Conservation (phyloP, 140 eudicot genomes). For the Cichorium intybus region DNA sequence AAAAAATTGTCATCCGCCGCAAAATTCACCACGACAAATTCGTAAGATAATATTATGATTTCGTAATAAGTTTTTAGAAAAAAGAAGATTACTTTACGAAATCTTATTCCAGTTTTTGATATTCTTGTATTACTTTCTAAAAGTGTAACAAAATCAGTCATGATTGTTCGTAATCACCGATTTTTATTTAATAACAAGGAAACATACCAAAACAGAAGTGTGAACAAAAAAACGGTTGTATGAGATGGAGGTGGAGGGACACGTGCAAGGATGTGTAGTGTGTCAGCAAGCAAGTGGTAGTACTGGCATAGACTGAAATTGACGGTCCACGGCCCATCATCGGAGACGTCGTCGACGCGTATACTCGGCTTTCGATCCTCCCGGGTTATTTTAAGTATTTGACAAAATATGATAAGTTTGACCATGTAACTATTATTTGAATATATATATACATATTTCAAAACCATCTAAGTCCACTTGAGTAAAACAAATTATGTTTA, state of each 20-base stretch:
- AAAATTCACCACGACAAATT: too few relatives aligned
- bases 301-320: slow-evolving; percentile 4
- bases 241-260: neutral
- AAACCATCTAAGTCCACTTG: neutral
- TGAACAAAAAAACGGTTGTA: neutral
- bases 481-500: neutral
- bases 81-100: too few relatives aligned
- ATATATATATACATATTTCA: neutral
- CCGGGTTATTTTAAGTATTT: neutral
- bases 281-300: neutral
- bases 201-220: neutral
- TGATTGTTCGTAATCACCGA: neutral
- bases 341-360: slow-evolving; percentile 27
- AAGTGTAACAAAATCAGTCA: neutral
- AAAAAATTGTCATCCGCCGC: too few relatives aligned
- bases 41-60: too few relatives aligned
- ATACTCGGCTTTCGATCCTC: slow-evolving; percentile 17
- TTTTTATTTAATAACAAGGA: neutral
- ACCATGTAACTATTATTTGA: neutral
- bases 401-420: neutral
- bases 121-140: neutral
- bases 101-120: too few relatives aligned
- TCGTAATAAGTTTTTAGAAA: too few relatives aligned
- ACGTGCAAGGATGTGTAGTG: neutral
- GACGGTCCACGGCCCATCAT: slow-evolving; percentile 18